Percentiles rank a stretch among this genome's conserved stretches.
Evolutionary conservation across 805 yeast species (phyloP).

Genomic region (Jamesozyma rosinii): DNA sequence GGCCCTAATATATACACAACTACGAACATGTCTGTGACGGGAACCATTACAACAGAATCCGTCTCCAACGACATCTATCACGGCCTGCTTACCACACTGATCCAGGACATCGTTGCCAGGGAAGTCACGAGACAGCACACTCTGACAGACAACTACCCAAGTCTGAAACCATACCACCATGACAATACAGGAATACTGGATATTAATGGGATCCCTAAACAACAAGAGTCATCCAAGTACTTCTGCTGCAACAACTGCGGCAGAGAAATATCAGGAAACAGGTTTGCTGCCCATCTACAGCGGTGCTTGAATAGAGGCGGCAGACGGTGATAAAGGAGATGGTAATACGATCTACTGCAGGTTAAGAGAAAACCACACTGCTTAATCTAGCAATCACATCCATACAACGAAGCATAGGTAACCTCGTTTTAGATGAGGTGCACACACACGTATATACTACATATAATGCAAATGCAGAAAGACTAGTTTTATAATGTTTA

Average conservation of each 20-base stretch:
- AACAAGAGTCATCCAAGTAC: slow-evolving; percentile 36
- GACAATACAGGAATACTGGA: slow-evolving; percentile 24
- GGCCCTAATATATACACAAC: not conserved
- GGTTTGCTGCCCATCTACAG: slow-evolving; percentile 90
- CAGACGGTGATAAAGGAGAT: slow-evolving; percentile 38
- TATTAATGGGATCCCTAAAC: slow-evolving; percentile 24
- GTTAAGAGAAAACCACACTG: no score
- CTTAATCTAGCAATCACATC: no score
- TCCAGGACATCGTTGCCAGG: slow-evolving; percentile 28
- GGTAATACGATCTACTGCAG: no score
- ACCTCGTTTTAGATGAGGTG: no score
- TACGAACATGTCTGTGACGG: slow-evolving; percentile 6
- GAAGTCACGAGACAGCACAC: slow-evolving; percentile 20
- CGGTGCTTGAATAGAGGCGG: slow-evolving; percentile 75
- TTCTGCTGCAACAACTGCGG: slow-evolving; percentile 75
- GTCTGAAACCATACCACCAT: slow-evolving; percentile 18
- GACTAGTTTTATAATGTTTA: no score
- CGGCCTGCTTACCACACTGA: slow-evolving; percentile 21
- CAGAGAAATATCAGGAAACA: slow-evolving; percentile 77
- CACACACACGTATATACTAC: no score
- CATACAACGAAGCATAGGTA: no score
- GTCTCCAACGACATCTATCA: slow-evolving; percentile 18
- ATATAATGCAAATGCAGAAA: no score
- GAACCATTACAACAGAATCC: slow-evolving; percentile 14
- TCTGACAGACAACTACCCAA: slow-evolving; percentile 18